Evolutionary conservation across 805 yeast genomes (phyloP).

Genomic region (Monosporozyma unispora): DNA sequence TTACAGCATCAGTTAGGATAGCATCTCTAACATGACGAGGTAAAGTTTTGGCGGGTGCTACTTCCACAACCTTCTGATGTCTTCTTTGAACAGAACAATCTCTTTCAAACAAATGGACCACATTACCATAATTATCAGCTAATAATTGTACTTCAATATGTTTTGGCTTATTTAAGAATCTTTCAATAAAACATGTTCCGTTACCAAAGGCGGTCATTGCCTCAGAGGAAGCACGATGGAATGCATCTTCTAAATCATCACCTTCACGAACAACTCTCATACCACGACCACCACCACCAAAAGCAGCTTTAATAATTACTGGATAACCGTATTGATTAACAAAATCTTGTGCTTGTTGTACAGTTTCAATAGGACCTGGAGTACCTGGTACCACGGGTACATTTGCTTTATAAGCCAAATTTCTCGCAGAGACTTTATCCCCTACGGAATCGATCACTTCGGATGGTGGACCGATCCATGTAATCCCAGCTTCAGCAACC

Average conservation of each 20-base stretch:
- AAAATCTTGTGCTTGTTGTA: slow-evolving; percentile 69
- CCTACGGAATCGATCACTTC: slow-evolving; percentile 89
- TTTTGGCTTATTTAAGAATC: slow-evolving; percentile 90
- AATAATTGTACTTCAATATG: slow-evolving; percentile 95
- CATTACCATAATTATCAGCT: slow-evolving; percentile 91
- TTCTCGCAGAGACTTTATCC: slow-evolving; percentile 93
- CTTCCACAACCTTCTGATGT: slow-evolving; percentile 97
- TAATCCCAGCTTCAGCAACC: slow-evolving; percentile 82
- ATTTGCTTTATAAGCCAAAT: slow-evolving; percentile 64
- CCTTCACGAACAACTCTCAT: slow-evolving; percentile 98
- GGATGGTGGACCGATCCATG: slow-evolving; percentile 92
- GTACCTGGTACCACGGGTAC: slow-evolving; percentile 98
- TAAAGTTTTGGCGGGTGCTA: slow-evolving; percentile 92
- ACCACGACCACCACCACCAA: slow-evolving; percentile 99
- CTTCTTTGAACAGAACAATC: slow-evolving; percentile 99
- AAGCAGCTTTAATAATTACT: slow-evolving; percentile 96
- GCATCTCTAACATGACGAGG: slow-evolving; percentile 81
- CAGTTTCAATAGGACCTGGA: slow-evolving; percentile 85
- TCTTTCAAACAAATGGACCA: slow-evolving; percentile 90
- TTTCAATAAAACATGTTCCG: slow-evolving; percentile 95
- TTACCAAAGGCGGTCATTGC: slow-evolving; percentile 93
- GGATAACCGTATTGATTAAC: slow-evolving; percentile 86
- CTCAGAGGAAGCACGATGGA: slow-evolving; percentile 87
- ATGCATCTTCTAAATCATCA: slow-evolving; percentile 85
- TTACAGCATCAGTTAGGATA: slow-evolving; percentile 89